Evolutionary conservation across 495 filamentous ascomycete genomes (phyloP).

Genomic region (Staphylotrichum longicolle): DNA sequence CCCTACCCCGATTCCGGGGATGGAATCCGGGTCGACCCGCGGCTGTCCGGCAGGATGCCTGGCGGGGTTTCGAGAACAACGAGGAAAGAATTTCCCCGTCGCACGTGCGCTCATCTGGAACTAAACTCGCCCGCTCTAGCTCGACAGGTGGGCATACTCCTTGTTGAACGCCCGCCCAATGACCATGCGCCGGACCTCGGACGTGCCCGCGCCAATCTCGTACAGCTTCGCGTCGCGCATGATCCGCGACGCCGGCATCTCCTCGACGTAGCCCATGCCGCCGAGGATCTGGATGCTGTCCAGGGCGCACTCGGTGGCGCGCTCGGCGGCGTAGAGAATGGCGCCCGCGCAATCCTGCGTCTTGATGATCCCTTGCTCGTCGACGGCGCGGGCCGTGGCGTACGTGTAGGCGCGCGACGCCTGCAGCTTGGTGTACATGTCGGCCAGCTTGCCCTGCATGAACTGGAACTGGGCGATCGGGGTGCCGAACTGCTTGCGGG

Average conservation of each 20-base stretch:
- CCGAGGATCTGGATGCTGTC: conserved; percentile 95
- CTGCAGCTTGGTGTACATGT: conserved; percentile 94
- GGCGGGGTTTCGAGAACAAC: neutral
- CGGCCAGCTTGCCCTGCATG: conserved; percentile 88
- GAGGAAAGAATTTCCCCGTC: too few relatives aligned
- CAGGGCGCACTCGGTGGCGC: conserved; percentile 82
- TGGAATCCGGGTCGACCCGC: neutral
- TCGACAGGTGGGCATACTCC: conserved; percentile 62
- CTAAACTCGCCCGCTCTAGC: conserved; percentile 10
- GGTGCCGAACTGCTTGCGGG: conserved; percentile 79
- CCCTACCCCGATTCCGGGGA: neutral
- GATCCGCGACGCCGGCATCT: conserved; percentile 84
- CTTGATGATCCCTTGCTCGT: conserved; percentile 64
- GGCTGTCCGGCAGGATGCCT: neutral
- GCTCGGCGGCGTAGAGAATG: conserved; percentile 91
- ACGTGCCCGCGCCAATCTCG: conserved; percentile 96
- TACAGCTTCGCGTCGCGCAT: conserved; percentile 81
- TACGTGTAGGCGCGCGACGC: conserved; percentile 79
- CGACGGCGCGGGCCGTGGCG: conserved; percentile 69
- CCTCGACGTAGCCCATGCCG: conserved; percentile 94
- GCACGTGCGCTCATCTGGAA: too few relatives aligned
- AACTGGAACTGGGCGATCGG: conserved; percentile 94
- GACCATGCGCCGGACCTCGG: conserved; percentile 89
- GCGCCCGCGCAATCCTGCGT: conserved; percentile 94
- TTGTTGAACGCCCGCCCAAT: conserved; percentile 94